These are phyloP conservation scores for Pyrus hybrid DNA, from an alignment of 331 rosid genomes.

Conservation along the genomic window DNA sequence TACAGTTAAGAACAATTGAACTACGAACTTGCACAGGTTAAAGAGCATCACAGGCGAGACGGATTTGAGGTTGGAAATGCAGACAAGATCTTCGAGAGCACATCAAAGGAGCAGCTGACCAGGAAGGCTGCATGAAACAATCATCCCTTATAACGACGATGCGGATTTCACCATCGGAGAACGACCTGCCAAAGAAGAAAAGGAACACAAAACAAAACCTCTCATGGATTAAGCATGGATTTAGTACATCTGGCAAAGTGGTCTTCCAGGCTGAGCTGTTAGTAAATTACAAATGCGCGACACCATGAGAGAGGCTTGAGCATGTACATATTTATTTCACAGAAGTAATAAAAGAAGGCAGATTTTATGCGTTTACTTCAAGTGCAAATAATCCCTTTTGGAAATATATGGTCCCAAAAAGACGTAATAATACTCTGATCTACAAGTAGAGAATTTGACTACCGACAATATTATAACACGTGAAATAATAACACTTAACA, in stretches of 20 bases:
- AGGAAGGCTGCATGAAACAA: constrained; percentile 34
- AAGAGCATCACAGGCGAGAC: constrained; percentile 83
- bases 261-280: background rate
- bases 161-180: background rate
- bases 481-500: no score
- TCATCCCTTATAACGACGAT: background rate
- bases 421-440: no score
- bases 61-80: constrained; percentile 98
- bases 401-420: background rate
- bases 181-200: background rate
- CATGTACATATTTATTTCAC: background rate
- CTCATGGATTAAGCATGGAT: background rate
- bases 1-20: background rate
- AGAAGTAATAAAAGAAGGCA: background rate
- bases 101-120: constrained; percentile 69
- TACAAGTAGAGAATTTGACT: no score
- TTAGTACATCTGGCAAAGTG: background rate
- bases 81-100: constrained; percentile 96
- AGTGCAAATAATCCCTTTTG: background rate
- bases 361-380: background rate
- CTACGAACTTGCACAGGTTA: constrained; percentile 36
- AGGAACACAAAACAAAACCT: background rate
- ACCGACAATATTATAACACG: no score
- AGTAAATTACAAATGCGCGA: background rate
- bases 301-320: background rate